Percentiles rank a stretch among this genome's conserved stretches.
These are phyloP conservation scores for Vaccinium vitisidaea DNA, from an alignment of 148 eudicot genomes.

Conservation along the genomic window DNA sequence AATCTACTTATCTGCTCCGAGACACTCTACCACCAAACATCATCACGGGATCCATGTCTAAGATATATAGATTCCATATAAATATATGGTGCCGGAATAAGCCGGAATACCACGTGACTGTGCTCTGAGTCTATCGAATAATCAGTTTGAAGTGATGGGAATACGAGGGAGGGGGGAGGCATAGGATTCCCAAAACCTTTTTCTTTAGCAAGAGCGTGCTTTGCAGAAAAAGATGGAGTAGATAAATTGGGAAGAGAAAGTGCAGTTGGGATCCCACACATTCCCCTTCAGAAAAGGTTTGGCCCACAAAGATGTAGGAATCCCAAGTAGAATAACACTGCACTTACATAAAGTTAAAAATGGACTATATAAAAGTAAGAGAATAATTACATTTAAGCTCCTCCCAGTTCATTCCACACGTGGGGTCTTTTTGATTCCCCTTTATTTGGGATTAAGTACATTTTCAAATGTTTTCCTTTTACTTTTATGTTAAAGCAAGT, in stretches of 20 bases:
- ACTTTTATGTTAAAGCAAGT: not conserved
- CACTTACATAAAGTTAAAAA: constrained; percentile 16
- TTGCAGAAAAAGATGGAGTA: constrained; percentile 23
- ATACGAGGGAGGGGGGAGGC: constrained; percentile 5
- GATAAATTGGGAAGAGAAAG: constrained; percentile 8
- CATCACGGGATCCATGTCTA: too few species aligned
- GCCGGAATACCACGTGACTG: too few species aligned
- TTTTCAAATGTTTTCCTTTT: constrained; percentile 3
- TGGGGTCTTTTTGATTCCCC: constrained; percentile 30
- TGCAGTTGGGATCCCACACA: constrained; percentile 23
- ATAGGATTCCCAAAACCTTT: constrained; percentile 29
- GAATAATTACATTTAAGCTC: constrained; percentile 14
- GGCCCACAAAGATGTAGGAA: constrained; percentile 33
- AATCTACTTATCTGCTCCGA: not conserved
- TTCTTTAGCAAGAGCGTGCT: constrained; percentile 26
- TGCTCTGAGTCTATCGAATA: too few species aligned
- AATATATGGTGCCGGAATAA: too few species aligned
- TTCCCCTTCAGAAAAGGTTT: constrained; percentile 14
- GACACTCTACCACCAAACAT: too few species aligned
- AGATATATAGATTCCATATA: too few species aligned
- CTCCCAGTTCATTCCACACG: constrained; percentile 27
- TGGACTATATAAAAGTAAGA: not conserved
- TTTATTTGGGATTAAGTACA: not conserved
- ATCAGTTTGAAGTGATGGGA: too few species aligned
- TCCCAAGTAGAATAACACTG: constrained; percentile 29